A percentile compares a stretch with the other conserved stretches of the same genome.
Evolutionary conservation across 768 basidiomycete genomes (phyloP).

Genomic region (Collybia sordida): DNA sequence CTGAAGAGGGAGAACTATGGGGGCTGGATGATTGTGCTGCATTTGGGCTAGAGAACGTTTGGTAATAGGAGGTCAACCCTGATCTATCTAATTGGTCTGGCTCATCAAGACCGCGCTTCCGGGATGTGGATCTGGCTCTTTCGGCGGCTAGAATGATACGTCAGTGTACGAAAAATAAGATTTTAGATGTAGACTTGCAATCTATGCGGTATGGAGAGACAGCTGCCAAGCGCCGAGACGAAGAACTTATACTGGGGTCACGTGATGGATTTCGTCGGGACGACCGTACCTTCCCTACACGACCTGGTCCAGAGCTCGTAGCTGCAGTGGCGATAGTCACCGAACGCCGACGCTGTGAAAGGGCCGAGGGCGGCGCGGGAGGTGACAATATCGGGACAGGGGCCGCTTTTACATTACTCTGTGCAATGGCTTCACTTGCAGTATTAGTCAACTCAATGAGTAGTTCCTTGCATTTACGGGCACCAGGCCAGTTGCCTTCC

Average conservation of each 20-base stretch:
- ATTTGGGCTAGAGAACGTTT: constrained; percentile 56
- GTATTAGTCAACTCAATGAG: constrained; percentile 69
- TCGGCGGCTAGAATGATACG: constrained; percentile 43
- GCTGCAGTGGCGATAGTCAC: constrained; percentile 48
- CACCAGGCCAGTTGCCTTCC: constrained; percentile 89
- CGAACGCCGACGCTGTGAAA: constrained; percentile 53
- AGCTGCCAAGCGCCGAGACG: constrained; percentile 53
- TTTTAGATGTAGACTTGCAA: constrained; percentile 38
- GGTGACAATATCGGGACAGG: constrained; percentile 18
- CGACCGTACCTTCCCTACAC: constrained; percentile 48
- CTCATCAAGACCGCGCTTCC: constrained; percentile 72
- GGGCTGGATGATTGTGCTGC: constrained; percentile 48
- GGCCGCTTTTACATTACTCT: constrained; percentile 24
- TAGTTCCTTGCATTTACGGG: constrained; percentile 82
- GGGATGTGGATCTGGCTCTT: constrained; percentile 74
- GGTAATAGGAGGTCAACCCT: constrained; percentile 43
- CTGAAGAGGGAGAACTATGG: constrained; percentile 76
- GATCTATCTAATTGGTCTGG: constrained; percentile 49
- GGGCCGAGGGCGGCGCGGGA: constrained; percentile 23
- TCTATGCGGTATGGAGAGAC: constrained; percentile 68
- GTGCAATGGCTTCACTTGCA: constrained; percentile 63
- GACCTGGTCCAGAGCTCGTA: constrained; percentile 32
- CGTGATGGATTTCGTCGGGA: constrained; percentile 59
- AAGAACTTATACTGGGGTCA: constrained; percentile 41
- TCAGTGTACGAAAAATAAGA: constrained; percentile 6